phyloP scores from a whole-genome alignment of 2,329 filamentous ascomycete genomes.

The Trichoderma endophyticum region DNA sequence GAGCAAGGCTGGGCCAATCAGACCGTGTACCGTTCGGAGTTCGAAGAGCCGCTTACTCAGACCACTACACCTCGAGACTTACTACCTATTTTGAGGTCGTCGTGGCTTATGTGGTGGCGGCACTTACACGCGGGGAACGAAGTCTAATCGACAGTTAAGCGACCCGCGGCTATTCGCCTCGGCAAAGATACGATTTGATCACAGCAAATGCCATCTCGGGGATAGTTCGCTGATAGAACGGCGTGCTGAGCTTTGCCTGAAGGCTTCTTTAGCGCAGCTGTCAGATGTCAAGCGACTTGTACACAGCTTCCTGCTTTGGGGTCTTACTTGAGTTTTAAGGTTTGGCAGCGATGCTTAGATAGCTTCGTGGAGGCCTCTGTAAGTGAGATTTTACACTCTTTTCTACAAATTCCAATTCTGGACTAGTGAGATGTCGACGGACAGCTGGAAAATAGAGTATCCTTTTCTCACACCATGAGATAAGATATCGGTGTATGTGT shows the following conservation, averaged over 20 bases:
- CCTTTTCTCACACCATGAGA: neutral
- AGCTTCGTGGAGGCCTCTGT: neutral
- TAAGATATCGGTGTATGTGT: neutral
- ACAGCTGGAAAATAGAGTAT: neutral
- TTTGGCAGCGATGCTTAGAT: neutral
- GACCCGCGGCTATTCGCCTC: conserved; percentile 7
- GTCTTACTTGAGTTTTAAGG: neutral
- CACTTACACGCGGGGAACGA: neutral
- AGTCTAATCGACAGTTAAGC: neutral
- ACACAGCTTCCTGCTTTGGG: neutral
- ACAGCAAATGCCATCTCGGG: neutral
- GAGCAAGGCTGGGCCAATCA: neutral
- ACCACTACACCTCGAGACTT: neutral
- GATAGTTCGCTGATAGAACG: neutral
- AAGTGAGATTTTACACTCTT: neutral
- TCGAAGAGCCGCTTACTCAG: neutral
- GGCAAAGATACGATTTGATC: neutral
- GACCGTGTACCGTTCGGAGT: neutral
- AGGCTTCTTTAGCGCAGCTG: neutral
- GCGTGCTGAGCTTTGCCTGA: neutral
- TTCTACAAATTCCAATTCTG: neutral
- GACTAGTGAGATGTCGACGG: neutral
- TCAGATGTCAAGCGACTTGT: neutral
- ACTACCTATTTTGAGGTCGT: neutral
- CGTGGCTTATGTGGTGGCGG: too few species aligned